Evolutionary conservation across 1,284 basidiomycete genomes (phyloP), one percentile per base, ranked within the genome.

Genomic region (Bondarzewia mesenterica): DNA sequence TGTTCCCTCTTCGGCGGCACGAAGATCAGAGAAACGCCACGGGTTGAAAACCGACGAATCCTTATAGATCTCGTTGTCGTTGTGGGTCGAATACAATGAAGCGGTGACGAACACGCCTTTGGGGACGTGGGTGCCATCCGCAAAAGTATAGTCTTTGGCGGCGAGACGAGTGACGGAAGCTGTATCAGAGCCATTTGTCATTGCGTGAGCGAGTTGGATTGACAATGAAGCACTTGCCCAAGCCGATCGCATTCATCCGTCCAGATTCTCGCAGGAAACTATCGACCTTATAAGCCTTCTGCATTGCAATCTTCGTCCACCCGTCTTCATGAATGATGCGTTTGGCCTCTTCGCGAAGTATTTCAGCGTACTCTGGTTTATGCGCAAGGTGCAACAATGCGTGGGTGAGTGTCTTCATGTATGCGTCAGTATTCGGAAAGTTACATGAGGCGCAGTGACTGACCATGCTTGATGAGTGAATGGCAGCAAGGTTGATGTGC

Each of bases 211-310:
- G n/a, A n/a, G n/a, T n/a, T n/a, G n/a, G n/a, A n/a, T n/a, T 12
- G 3, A 35, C 29, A 27, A n/a, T n/a, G n/a, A 20, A 21, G 12
- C 4, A 60, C 63, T 43, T 57, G 65, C 68, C 27, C 14, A 52
- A 22, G 42, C 48, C 52, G 3, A 64, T 41, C 0, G 64, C 63
- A 29, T 64, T 57, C 12, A 66, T 40, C 2, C 74, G 62, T 47
- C 66, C 61, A 2, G 62, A 60, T 53, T 77, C 75, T 42, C 62
- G 65, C 22, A 78, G 25, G 56, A 77, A 73, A 52, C 74, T 77
- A 54, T 77, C 75, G 2, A 75, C 46, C 50, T 67, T 70, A 42
- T 53, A 56, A 69, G 76, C 70, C 42, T 66, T 67, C 35, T 52
- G 58, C 27, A 76, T 50, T 0, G 67, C 63, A 0, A 47, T 54